Percentiles rank a stretch among this genome's conserved stretches.
Evolutionary conservation across 768 basidiomycete species (phyloP).

Genomic region (Collybia mongolica): DNA sequence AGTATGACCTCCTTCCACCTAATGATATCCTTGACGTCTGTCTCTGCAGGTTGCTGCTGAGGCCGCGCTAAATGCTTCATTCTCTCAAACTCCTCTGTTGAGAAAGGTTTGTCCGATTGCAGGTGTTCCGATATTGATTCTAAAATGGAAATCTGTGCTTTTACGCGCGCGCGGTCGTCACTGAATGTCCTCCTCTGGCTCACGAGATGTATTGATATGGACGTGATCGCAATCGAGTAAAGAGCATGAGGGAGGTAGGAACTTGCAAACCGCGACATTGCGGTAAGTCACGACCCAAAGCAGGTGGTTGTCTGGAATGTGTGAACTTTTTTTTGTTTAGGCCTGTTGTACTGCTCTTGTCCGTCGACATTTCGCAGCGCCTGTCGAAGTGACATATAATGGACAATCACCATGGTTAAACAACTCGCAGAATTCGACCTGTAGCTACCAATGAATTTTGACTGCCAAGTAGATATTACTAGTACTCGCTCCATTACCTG

Average conservation of each 20-base stretch:
- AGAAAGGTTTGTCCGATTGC: conserved; percentile 40
- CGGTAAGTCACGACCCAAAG: too few relatives aligned
- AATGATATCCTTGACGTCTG: conserved; percentile 21
- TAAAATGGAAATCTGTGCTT: conserved; percentile 63
- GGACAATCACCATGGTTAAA: too few relatives aligned
- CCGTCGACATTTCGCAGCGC: too few relatives aligned
- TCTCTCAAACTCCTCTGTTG: conserved; percentile 50
- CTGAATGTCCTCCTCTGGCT: conserved; percentile 46
- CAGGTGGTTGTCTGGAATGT: too few relatives aligned
- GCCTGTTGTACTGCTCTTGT: too few relatives aligned
- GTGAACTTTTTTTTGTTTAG: too few relatives aligned
- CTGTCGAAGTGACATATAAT: too few relatives aligned
- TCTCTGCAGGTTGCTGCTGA: conserved; percentile 6
- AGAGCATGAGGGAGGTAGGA: conserved; percentile 62
- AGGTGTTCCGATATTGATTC: conserved; percentile 56
- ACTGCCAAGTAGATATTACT: too few relatives aligned
- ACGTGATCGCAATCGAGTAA: conserved; percentile 64
- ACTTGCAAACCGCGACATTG: conserved; percentile 5
- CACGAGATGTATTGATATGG: conserved; percentile 67
- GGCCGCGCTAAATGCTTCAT: conserved; percentile 52
- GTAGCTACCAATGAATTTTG: too few relatives aligned
- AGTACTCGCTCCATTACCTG: too few relatives aligned
- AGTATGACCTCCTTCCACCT: conserved; percentile 53
- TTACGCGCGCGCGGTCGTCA: conserved; percentile 51
- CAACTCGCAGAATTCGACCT: too few relatives aligned